Conservation (phyloP, 2,329 filamentous ascomycete species). For the Aphanocladium album region DNA sequence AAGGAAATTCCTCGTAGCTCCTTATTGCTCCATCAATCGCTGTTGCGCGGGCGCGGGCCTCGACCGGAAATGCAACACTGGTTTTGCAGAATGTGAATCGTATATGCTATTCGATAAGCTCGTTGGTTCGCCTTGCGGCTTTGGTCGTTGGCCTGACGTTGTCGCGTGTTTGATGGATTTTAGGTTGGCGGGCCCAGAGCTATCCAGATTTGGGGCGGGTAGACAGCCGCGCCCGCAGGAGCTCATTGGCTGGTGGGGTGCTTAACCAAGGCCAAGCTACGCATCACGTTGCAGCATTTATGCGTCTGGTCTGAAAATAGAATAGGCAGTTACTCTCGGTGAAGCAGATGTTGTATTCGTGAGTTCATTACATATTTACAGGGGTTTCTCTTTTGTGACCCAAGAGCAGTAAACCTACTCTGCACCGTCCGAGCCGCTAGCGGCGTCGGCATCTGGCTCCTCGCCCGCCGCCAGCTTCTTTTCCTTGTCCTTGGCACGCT, state of each 20-base stretch:
- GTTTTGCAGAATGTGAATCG: not conserved
- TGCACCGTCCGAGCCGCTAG: conserved; percentile 19
- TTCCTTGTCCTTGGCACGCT: conserved; percentile 52
- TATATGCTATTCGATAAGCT: not conserved
- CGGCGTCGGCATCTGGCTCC: conserved; percentile 16
- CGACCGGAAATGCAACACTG: not conserved
- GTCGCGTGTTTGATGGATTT: conserved; percentile 10
- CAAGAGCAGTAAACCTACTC: conserved; percentile 7
- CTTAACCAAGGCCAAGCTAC: not conserved
- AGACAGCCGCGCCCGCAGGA: not conserved
- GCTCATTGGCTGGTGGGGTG: conserved; percentile 13
- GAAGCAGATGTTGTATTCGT: not conserved
- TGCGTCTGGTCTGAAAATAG: not conserved
- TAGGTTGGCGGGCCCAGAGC: not conserved
- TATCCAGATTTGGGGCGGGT: conserved; percentile 7
- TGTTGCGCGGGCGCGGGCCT: not conserved
- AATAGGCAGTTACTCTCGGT: no score
- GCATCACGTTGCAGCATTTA: not conserved
- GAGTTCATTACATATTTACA: not conserved
- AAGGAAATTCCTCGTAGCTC: not conserved
- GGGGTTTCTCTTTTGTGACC: not conserved
- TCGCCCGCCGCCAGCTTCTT: conserved; percentile 39
- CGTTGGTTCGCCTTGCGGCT: not conserved
- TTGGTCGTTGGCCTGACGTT: not conserved
- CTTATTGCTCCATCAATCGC: conserved; percentile 9